A percentile compares a stretch with the other conserved stretches of the same genome.
phyloP scores from a whole-genome alignment of 2,329 filamentous ascomycete genomes.

The Amylocarpus encephaloides region DNA sequence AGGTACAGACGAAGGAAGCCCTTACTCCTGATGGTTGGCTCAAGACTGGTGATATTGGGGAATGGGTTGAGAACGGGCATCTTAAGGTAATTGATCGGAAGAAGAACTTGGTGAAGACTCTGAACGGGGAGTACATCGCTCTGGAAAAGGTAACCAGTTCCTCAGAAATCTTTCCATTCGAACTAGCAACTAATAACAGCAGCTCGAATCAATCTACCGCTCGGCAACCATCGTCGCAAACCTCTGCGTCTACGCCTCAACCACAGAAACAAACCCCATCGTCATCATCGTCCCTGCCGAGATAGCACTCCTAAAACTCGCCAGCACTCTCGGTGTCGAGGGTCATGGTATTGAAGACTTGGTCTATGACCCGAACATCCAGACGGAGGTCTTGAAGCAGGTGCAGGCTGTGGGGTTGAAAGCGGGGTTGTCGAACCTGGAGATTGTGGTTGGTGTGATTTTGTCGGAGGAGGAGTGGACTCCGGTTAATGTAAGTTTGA shows the following conservation, averaged over 20 bases:
- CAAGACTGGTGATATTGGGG: constrained; percentile 79
- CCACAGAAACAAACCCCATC: constrained; percentile 67
- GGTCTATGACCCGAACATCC: constrained; percentile 59
- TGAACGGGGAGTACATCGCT: constrained; percentile 93
- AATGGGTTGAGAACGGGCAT: constrained; percentile 67
- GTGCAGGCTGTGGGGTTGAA: constrained; percentile 57
- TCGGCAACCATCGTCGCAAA: constrained; percentile 69
- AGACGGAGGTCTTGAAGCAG: constrained; percentile 56
- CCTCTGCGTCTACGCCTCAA: constrained; percentile 78
- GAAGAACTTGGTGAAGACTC: constrained; percentile 91
- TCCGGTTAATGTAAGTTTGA: constrained; percentile 65
- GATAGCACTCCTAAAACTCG: constrained; percentile 52
- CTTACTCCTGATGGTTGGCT: constrained; percentile 76
- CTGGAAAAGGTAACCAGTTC: constrained; percentile 59
- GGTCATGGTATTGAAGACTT: constrained; percentile 48
- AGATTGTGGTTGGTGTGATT: constrained; percentile 69
- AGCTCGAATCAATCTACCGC: constrained; percentile 82
- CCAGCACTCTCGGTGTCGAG: constrained; percentile 51
- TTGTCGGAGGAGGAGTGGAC: constrained; percentile 82
- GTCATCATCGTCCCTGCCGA: constrained; percentile 69
- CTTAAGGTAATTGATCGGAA: constrained; percentile 77
- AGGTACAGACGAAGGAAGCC: constrained; percentile 71
- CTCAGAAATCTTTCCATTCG: constrained; percentile 12
- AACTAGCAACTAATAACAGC: constrained; percentile 22
- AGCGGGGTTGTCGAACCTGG: constrained; percentile 60